phyloP scores from a whole-genome alignment of 805 yeast species.

The Phaffomyces opuntiae region DNA sequence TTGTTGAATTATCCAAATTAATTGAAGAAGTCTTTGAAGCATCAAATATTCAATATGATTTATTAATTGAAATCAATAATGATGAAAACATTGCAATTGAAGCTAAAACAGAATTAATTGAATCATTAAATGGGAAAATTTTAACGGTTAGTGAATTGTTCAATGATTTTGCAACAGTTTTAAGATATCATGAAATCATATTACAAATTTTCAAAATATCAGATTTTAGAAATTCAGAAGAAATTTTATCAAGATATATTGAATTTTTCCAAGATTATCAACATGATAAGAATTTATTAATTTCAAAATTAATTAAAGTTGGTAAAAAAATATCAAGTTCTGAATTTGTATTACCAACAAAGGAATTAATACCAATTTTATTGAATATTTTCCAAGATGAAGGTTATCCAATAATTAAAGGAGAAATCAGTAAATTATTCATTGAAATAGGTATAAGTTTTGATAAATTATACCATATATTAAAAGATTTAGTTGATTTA shows the following conservation, averaged over 20 bases:
- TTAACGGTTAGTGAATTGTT: constrained; percentile 70
- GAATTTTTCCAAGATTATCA: constrained; percentile 43
- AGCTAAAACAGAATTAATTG: constrained; percentile 43
- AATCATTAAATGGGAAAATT: constrained; percentile 55
- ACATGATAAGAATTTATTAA: constrained; percentile 15
- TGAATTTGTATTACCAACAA: constrained; percentile 76
- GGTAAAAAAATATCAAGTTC: constrained; percentile 63
- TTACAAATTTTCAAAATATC: constrained; percentile 73
- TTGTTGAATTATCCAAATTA: constrained; percentile 59
- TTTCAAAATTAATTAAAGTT: constrained; percentile 29
- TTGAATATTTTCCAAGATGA: constrained; percentile 43
- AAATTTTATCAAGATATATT: constrained; percentile 76
- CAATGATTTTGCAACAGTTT: constrained; percentile 80
- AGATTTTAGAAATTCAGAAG: constrained; percentile 80
- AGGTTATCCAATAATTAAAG: constrained; percentile 34
- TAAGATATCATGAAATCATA: constrained; percentile 81
- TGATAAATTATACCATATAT: constrained; percentile 57
- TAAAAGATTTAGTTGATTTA: constrained; percentile 58
- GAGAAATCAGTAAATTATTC: constrained; percentile 56
- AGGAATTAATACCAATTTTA: constrained; percentile 59
- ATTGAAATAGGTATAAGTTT: constrained; percentile 55
- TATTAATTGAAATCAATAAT: constrained; percentile 34
- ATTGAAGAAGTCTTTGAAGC: constrained; percentile 81
- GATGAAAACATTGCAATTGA: constrained; percentile 45
- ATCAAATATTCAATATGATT: constrained; percentile 69